These are phyloP conservation scores for Typha latifolia DNA, from an alignment of 176 grass and related monocot species.

Conservation along the genomic window DNA sequence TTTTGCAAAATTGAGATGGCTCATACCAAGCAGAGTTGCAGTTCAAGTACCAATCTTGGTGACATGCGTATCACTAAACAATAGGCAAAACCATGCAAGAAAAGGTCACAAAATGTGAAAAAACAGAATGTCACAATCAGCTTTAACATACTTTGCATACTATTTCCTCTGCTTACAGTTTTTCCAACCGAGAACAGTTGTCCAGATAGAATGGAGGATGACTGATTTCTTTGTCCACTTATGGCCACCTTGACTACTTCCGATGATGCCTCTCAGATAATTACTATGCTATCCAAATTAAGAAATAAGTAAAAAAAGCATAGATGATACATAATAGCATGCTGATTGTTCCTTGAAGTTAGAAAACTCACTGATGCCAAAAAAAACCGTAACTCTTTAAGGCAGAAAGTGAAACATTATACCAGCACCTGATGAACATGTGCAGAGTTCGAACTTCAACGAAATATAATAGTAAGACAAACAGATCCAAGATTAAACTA, in stretches of 20 bases:
- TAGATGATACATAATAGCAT: not conserved
- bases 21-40: not conserved
- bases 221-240: slow-evolving; percentile 6
- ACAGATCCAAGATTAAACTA: not conserved
- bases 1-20: not conserved
- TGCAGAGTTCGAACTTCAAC: not conserved
- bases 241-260: slow-evolving; percentile 10
- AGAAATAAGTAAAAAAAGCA: not conserved
- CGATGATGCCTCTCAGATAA: slow-evolving; percentile 1
- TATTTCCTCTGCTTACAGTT: slow-evolving; percentile 22
- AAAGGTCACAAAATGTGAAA: not conserved
- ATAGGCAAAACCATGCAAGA: not conserved
- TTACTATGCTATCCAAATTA: slow-evolving; percentile 2
- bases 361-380: slow-evolving; percentile 6
- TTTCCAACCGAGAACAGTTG: slow-evolving; percentile 10
- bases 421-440: slow-evolving; percentile 1
- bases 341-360: not conserved
- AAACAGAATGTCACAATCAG: slow-evolving; percentile 1
- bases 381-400: not conserved
- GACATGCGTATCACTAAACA: not conserved
- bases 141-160: slow-evolving; percentile 13
- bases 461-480: not conserved
- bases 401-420: slow-evolving; percentile 4
- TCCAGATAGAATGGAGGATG: not conserved
- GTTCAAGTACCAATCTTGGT: not conserved